Evolutionary conservation across 1,284 basidiomycete genomes (phyloP).

Genomic region (Schizopora paradoxa): DNA sequence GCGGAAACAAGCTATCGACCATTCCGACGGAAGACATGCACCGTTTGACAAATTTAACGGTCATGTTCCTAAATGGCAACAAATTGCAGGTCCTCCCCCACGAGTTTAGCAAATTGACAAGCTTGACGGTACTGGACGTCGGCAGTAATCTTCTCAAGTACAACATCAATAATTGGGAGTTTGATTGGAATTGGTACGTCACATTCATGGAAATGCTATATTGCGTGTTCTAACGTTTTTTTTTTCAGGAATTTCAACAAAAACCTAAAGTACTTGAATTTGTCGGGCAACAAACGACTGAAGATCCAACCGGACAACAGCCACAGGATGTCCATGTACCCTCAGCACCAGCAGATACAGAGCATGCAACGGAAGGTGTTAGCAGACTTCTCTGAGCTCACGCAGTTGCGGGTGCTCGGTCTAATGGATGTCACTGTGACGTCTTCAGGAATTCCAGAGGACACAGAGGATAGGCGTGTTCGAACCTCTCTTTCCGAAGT

Average conservation of each 20-base stretch:
- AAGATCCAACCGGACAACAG: slow-evolving; percentile 68
- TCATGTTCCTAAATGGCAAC: slow-evolving; percentile 92
- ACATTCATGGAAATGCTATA: slow-evolving; percentile 9
- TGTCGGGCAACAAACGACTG: slow-evolving; percentile 85
- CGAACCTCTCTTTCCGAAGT: slow-evolving; percentile 90
- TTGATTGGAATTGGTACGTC: slow-evolving; percentile 97
- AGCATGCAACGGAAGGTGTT: slow-evolving; percentile 44
- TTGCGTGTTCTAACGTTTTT: slow-evolving; percentile 10
- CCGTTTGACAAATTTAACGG: slow-evolving; percentile 58
- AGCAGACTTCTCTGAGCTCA: slow-evolving; percentile 84
- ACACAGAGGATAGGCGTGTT: slow-evolving; percentile 86
- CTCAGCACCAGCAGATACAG: slow-evolving; percentile 29
- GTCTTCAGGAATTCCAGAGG: slow-evolving; percentile 82
- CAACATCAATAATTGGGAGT: slow-evolving; percentile 98
- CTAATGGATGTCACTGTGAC: slow-evolving; percentile 97
- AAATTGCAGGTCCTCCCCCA: slow-evolving; percentile 89
- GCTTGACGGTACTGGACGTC: slow-evolving; percentile 83
- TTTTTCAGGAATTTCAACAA: slow-evolving; percentile 90
- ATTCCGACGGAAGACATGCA: slow-evolving; percentile 87
- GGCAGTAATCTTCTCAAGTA: slow-evolving; percentile 95
- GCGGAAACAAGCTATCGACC: slow-evolving; percentile 88
- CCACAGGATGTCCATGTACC: slow-evolving; percentile 15
- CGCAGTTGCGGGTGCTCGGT: slow-evolving; percentile 82
- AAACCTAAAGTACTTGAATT: slow-evolving; percentile 84
- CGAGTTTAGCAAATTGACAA: slow-evolving; percentile 82